phyloP scores from a whole-genome alignment of 169 alveolate genomes.

The Plasmodium fragile region DNA sequence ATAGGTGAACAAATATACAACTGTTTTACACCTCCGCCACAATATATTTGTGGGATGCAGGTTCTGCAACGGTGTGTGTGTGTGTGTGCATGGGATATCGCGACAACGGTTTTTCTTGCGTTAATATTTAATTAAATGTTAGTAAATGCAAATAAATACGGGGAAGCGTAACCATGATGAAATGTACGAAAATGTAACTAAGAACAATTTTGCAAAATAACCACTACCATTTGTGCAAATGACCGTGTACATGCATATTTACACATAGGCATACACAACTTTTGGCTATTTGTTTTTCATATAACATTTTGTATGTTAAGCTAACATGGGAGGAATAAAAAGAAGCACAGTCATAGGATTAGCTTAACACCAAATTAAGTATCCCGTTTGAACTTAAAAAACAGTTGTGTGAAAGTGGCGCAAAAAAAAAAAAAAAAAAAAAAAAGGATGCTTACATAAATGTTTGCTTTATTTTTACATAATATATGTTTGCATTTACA shows the following conservation, averaged over 20 bases:
- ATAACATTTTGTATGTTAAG: neutral
- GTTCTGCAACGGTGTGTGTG: conserved; percentile 33
- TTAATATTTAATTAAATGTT: conserved; percentile 20
- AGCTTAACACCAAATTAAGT: neutral
- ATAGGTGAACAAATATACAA: neutral
- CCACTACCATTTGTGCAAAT: neutral
- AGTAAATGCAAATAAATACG: neutral
- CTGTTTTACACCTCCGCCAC: neutral
- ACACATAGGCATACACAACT: neutral
- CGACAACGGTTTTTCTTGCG: conserved; percentile 35
- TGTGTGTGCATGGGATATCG: conserved; percentile 4
- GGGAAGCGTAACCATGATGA: neutral
- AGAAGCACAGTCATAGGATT: neutral
- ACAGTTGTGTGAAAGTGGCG: neutral
- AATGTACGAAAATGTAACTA: neutral
- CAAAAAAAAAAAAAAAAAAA: conserved; percentile 1
- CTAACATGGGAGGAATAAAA: neutral
- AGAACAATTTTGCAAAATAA: neutral
- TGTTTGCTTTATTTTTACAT: conserved; percentile 8
- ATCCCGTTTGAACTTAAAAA: neutral
- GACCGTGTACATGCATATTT: neutral
- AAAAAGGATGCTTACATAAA: neutral
- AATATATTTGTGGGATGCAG: conserved; percentile 10
- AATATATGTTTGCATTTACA: neutral
- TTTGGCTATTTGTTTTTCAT: neutral